phyloP scores from a whole-genome alignment of 805 yeast species.

The Teunomyces cretensis region DNA sequence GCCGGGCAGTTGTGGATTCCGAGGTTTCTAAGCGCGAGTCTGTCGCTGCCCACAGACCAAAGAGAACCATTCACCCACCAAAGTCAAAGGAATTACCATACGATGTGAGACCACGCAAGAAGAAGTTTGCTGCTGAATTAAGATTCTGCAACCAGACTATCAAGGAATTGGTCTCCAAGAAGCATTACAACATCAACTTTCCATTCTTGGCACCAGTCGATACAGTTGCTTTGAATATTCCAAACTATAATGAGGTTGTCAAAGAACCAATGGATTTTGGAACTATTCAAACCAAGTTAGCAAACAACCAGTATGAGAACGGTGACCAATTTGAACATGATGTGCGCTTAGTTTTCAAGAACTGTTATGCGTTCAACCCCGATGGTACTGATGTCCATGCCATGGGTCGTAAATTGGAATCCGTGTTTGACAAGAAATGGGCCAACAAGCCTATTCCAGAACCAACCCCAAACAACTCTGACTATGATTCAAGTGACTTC shows the following conservation, averaged over 20 bases:
- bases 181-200: conserved; percentile 79
- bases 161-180: conserved; percentile 79
- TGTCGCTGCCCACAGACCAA: conserved; percentile 80
- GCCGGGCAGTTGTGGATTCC: conserved; percentile 53
- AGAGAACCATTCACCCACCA: conserved; percentile 95
- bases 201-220: conserved; percentile 95
- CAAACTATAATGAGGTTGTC: conserved; percentile 81
- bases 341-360: conserved; percentile 76
- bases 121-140: conserved; percentile 86
- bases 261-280: conserved; percentile 95
- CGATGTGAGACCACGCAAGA: conserved; percentile 86
- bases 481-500: conserved; percentile 26
- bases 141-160: conserved; percentile 80
- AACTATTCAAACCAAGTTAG: conserved; percentile 75
- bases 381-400: conserved; percentile 94
- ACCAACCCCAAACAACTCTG: conserved; percentile 66
- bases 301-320: conserved; percentile 83
- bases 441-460: conserved; percentile 58
- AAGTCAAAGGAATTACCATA: conserved; percentile 90
- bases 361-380: conserved; percentile 92
- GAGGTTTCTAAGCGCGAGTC: conserved; percentile 50
- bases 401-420: conserved; percentile 93
- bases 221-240: conserved; percentile 90
- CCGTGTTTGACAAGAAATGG: conserved; percentile 86
- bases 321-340: conserved; percentile 87